Evolutionary conservation across 2,329 filamentous ascomycete genomes (phyloP).

Genomic region (Myriosclerotinia duriaeana): DNA sequence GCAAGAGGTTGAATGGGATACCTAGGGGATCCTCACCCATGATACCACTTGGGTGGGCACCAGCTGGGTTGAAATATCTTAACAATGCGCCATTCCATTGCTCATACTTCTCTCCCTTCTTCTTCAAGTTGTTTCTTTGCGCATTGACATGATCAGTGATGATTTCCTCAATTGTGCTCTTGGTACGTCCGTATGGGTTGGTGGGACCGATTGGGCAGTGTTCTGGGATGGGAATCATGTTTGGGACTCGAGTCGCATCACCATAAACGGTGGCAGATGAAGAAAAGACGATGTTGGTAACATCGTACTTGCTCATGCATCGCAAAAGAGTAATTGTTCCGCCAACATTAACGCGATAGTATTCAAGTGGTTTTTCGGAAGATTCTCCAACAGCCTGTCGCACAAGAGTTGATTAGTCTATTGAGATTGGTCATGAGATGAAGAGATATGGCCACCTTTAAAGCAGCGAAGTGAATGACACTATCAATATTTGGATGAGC

Average conservation of each 20-base stretch:
- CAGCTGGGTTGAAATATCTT: conserved; percentile 97
- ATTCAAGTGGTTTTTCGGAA: conserved; percentile 88
- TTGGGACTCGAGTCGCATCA: conserved; percentile 89
- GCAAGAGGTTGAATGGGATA: conserved; percentile 92
- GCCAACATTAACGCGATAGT: conserved; percentile 95
- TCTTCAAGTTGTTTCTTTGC: conserved; percentile 78
- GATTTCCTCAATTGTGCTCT: conserved; percentile 85
- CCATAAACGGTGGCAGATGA: conserved; percentile 98
- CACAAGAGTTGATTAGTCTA: conserved; percentile 23
- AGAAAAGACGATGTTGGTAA: conserved; percentile 97
- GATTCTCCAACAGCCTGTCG: conserved; percentile 90
- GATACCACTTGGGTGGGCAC: conserved; percentile 89
- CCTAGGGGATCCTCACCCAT: conserved; percentile 99
- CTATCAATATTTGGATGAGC: conserved; percentile 93
- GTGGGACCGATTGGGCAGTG: conserved; percentile 93
- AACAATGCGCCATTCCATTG: conserved; percentile 92
- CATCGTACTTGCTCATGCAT: conserved; percentile 85
- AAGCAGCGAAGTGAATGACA: conserved; percentile 96
- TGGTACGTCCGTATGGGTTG: conserved; percentile 97
- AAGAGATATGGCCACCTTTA: conserved; percentile 66
- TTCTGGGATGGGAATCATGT: conserved; percentile 99
- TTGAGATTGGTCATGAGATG: neutral
- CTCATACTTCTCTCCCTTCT: conserved; percentile 72
- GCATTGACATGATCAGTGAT: conserved; percentile 90
- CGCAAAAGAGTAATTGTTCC: conserved; percentile 85